These are phyloP conservation scores for Isabelozyma rhagii DNA, from an alignment of 805 yeast species.

Conservation along the genomic window DNA sequence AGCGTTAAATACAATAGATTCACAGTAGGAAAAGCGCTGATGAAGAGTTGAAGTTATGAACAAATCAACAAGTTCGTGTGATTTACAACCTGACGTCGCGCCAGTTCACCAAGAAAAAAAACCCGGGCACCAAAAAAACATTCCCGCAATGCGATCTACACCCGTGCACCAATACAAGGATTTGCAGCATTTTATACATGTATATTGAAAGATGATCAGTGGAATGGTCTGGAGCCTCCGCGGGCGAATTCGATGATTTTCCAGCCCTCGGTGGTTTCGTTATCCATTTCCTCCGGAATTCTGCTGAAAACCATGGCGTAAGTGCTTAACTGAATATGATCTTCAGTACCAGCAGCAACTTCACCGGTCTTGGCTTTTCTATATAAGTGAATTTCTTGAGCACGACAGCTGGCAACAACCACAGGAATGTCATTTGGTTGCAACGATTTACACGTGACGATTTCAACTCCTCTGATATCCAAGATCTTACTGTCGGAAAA, in stretches of 20 bases:
- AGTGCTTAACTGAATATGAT: constrained; percentile 86
- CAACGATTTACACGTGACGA: constrained; percentile 79
- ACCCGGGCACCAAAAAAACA: neutral
- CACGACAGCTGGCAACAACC: constrained; percentile 89
- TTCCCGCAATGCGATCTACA: too few relatives aligned
- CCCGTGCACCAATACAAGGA: neutral
- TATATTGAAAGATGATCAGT: constrained; percentile 14
- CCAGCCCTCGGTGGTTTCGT: constrained; percentile 96
- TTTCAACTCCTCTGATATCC: constrained; percentile 93
- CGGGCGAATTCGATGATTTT: constrained; percentile 90
- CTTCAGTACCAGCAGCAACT: constrained; percentile 93
- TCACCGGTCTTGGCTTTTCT: constrained; percentile 90
- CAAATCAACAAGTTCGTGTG: neutral
- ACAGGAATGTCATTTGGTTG: constrained; percentile 94
- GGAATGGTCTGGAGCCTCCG: constrained; percentile 85
- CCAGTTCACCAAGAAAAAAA: neutral
- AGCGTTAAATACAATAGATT: too few relatives aligned
- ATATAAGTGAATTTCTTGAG: constrained; percentile 90
- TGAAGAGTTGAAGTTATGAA: neutral
- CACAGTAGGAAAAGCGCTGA: neutral
- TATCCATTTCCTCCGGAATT: constrained; percentile 86
- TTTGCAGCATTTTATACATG: neutral
- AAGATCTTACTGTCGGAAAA: constrained; percentile 88
- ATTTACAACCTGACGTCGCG: neutral
- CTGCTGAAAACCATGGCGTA: constrained; percentile 96